phyloP scores from a whole-genome alignment of 176 grass and related monocot species.

The Elaeis guineensis region DNA sequence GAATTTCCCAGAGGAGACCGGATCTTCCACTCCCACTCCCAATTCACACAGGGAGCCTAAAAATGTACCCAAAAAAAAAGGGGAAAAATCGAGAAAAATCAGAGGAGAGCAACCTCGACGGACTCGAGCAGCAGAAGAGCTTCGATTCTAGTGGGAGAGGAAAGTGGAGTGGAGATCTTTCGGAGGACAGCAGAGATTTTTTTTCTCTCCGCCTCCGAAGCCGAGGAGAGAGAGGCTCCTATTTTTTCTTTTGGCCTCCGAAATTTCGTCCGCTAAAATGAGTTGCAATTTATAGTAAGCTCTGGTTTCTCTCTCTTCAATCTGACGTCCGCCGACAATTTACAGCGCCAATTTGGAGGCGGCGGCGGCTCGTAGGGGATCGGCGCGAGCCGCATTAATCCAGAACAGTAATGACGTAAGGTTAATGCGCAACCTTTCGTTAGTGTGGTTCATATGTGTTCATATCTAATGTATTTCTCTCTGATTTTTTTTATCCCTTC shows the following conservation, averaged over 20 bases:
- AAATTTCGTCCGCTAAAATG: background rate
- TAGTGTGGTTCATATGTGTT: no score
- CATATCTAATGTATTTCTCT: no score
- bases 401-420: no score
- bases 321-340: constrained; percentile 9
- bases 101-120: background rate
- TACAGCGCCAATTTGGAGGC: background rate
- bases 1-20: background rate
- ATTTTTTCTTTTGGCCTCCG: background rate
- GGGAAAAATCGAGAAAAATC: background rate
- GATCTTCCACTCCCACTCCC: background rate
- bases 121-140: no score
- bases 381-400: constrained; percentile 13
- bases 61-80: background rate
- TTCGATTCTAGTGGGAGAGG: no score
- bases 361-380: constrained; percentile 5
- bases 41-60: background rate
- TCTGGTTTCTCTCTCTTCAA: background rate
- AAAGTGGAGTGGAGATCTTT: no score
- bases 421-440: no score
- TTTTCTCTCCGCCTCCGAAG: no score
- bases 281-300: background rate
- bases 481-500: no score
- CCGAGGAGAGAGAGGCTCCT: no score
- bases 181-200: no score